phyloP scores from a whole-genome alignment of 2,329 filamentous ascomycete species.

The Helminthosporium solani region DNA sequence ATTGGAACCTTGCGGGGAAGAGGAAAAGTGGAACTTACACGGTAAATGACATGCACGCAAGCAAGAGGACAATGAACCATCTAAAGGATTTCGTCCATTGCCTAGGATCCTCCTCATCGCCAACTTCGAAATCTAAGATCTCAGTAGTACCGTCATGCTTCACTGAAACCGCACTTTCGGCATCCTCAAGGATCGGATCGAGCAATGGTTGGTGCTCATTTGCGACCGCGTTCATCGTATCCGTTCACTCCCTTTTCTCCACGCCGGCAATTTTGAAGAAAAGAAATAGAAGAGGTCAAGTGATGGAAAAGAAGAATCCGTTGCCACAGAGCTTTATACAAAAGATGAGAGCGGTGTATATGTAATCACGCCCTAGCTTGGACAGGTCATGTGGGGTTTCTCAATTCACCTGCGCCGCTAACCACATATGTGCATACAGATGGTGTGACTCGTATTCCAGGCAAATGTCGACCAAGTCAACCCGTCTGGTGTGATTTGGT shows the following conservation, averaged over 20 bases:
- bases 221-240: conserved; percentile 6
- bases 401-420: no score
- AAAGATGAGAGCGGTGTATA: not conserved
- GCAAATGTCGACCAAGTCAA: no score
- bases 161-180: conserved; percentile 14
- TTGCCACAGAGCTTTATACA: not conserved
- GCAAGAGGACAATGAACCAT: conserved; percentile 35
- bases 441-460: no score
- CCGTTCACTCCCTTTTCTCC: not conserved
- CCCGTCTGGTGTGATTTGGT: no score
- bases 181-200: conserved; percentile 19
- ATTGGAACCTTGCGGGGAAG: not conserved
- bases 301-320: not conserved
- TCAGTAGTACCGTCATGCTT: conserved; percentile 14
- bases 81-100: conserved; percentile 35
- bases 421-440: no score
- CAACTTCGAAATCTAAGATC: conserved; percentile 30
- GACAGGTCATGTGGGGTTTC: not conserved
- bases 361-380: conserved; percentile 1
- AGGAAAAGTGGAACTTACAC: conserved; percentile 25
- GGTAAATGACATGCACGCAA: conserved; percentile 38
- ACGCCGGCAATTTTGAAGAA: not conserved
- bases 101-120: conserved; percentile 32
- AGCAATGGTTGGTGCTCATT: conserved; percentile 37
- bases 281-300: not conserved